Evolutionary conservation across 169 alveolate genomes (phyloP).

Genomic region (Plasmodium cynomolgi): DNA sequence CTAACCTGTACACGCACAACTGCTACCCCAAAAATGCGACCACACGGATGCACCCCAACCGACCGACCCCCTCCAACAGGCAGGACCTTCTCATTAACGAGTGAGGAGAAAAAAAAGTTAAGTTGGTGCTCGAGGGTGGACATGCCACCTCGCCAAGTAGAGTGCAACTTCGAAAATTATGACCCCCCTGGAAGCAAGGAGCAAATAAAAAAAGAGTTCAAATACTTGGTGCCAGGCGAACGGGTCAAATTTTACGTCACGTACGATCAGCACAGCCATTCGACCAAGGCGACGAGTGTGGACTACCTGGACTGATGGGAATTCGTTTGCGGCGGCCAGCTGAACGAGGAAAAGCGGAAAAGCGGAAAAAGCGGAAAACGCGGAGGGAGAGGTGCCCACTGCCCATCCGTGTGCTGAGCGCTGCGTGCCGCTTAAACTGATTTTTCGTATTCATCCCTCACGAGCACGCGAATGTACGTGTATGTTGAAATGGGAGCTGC

Average conservation of each 20-base stretch:
- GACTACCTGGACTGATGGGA: constrained; percentile 42
- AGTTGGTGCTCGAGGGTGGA: constrained; percentile 24
- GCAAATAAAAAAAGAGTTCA: constrained; percentile 42
- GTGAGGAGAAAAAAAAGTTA: constrained; percentile 44
- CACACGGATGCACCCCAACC: too few species aligned
- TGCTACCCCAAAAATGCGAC: too few species aligned
- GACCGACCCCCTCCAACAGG: background rate
- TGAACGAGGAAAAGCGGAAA: too few species aligned
- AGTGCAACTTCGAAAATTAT: constrained; percentile 10
- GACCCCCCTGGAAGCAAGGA: constrained; percentile 9
- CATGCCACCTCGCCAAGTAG: background rate
- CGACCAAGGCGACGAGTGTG: constrained; percentile 52
- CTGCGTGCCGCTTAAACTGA: background rate
- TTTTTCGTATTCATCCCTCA: too few species aligned
- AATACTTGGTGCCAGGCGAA: constrained; percentile 62
- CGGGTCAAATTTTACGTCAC: constrained; percentile 40
- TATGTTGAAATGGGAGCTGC: background rate
- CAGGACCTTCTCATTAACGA: constrained; percentile 30
- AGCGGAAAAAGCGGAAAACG: too few species aligned
- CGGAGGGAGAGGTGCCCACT: background rate
- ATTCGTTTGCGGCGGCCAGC: too few species aligned
- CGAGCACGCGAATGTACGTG: background rate
- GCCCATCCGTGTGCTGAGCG: background rate
- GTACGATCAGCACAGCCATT: constrained; percentile 30
- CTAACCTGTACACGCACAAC: too few species aligned